phyloP scores from a whole-genome alignment of 2,329 filamentous ascomycete genomes.

The Tetracladium maxilliforme region DNA sequence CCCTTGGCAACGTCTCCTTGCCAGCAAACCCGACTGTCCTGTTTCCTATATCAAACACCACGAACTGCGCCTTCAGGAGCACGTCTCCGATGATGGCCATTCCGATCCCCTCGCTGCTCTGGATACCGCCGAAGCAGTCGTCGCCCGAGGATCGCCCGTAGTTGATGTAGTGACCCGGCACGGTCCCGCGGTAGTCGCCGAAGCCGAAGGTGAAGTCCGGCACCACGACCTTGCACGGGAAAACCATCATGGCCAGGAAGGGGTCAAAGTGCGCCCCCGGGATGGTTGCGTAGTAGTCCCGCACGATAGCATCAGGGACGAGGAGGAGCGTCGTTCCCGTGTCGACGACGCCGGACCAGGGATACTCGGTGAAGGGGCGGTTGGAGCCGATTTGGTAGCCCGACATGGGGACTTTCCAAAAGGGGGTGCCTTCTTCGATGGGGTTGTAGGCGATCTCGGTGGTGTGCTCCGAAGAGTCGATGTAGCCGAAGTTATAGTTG shows the following conservation, averaged over 20 bases:
- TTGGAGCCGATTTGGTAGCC: constrained; percentile 26
- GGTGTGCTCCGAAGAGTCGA: constrained; percentile 35
- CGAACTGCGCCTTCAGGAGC: constrained; percentile 12
- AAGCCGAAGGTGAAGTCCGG: constrained; percentile 20
- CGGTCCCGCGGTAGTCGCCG: constrained; percentile 14
- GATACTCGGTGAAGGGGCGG: constrained; percentile 26
- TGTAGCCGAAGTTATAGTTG: constrained; percentile 40
- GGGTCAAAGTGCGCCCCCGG: constrained; percentile 17
- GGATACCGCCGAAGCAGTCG: constrained; percentile 19
- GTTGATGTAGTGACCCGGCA: constrained; percentile 22
- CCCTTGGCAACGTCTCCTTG: too few species aligned
- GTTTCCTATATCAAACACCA: constrained; percentile 26
- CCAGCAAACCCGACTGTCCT: constrained; percentile 36
- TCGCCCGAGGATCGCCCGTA: constrained; percentile 10
- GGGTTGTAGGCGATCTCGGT: constrained; percentile 34
- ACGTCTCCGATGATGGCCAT: constrained; percentile 11
- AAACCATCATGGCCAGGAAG: constrained; percentile 18
- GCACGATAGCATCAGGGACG: constrained; percentile 17
- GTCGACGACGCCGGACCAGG: constrained; percentile 18
- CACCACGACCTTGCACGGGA: constrained; percentile 17
- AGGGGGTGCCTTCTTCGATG: constrained; percentile 32
- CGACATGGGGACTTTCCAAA: constrained; percentile 40
- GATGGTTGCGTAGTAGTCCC: constrained; percentile 22
- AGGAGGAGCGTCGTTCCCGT: constrained; percentile 27
- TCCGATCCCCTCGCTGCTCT: constrained; percentile 8